phyloP scores from a whole-genome alignment of 1,139 yeast species.

The Pichia sp. region DNA sequence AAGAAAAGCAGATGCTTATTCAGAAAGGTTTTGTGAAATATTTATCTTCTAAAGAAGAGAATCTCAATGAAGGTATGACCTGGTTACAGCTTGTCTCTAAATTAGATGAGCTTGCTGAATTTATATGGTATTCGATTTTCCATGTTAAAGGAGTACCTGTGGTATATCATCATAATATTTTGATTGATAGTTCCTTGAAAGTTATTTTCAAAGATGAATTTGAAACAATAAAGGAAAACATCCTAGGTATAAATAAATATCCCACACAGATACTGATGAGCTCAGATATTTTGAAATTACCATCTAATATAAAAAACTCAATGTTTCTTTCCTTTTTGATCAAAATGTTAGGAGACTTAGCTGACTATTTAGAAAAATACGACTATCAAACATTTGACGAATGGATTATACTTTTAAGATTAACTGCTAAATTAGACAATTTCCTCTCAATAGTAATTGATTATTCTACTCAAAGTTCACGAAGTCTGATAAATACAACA shows the following conservation, averaged over 20 bases:
- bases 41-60: slow-evolving; percentile 32
- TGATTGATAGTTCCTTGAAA: slow-evolving; percentile 27
- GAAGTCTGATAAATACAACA: slow-evolving; percentile 21
- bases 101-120: slow-evolving; percentile 39
- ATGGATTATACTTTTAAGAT: slow-evolving; percentile 17
- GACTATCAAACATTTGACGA: slow-evolving; percentile 24
- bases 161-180: slow-evolving; percentile 29
- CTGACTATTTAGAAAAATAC: slow-evolving; percentile 51
- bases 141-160: slow-evolving; percentile 26
- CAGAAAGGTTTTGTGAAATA: slow-evolving; percentile 62
- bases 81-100: slow-evolving; percentile 40
- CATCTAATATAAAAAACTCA: slow-evolving; percentile 7
- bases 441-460: slow-evolving; percentile 25
- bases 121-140: slow-evolving; percentile 51
- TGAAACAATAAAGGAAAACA: not conserved
- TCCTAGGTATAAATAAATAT: not conserved
- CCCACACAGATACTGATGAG: not conserved
- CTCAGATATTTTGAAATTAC: slow-evolving; percentile 1
- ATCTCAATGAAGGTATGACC: slow-evolving; percentile 17
- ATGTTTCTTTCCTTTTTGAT: slow-evolving; percentile 59
- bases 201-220: slow-evolving; percentile 1
- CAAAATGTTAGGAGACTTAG: slow-evolving; percentile 56
- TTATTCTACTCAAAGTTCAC: slow-evolving; percentile 12
- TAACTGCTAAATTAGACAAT: slow-evolving; percentile 26
- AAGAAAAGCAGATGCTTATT: slow-evolving; percentile 46